Base-by-base conservation (phyloP, 257 asterid species). In the Scutellaria minor region DNA sequence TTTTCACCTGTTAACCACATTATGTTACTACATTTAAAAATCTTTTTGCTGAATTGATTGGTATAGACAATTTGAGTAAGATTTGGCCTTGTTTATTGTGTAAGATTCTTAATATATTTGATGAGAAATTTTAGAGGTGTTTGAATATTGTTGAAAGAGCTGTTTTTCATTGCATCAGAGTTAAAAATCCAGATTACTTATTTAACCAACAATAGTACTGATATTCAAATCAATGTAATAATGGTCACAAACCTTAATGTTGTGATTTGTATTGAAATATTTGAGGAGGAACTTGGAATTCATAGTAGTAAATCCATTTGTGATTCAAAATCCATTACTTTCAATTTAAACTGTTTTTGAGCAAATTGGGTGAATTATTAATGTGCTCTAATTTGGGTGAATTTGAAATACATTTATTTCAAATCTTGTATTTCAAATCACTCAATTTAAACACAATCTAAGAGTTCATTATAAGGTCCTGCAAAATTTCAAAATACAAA, bases 41-140 rank as follows among this genome's bases (percentile, higher is more conserved):
- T 9, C 11, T 47, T 37, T 54, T 20, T 63, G 51, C 46, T 69
- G 55, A n/a, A 72, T 51, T 52, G 11, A 7, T 72, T 31, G 12
- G 42, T 59, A 20, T 61, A 6, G 68, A 56, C 35, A 53, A 46
- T 18, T 63, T 68, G 46, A 35, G 72, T 45, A 48, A 48, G 6
- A 64, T 22, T 63, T 14, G 9, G n/a, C 65, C 68, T 24, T 67
- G 46, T 42, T 42, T 44, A 52, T 56, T 58, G 8, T 42, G 27
- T 31, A 74, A 46, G 13, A 31, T 52, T 56, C 18, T 40, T 13
- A 51, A 22, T 22, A 12, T 54, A 42, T 53, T 55, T 47, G 59
- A 45, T 18, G 12, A 45, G 61, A 45, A 61, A 7, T 11, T 68
- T 45, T 31, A 27, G 70, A 66, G 68, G 20, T 5, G 37, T 71